Evolutionary conservation across 192 early-diverging fungal genomes (phyloP), one percentile per base, ranked within the genome.

Genomic region (Paraglomus occultum): DNA sequence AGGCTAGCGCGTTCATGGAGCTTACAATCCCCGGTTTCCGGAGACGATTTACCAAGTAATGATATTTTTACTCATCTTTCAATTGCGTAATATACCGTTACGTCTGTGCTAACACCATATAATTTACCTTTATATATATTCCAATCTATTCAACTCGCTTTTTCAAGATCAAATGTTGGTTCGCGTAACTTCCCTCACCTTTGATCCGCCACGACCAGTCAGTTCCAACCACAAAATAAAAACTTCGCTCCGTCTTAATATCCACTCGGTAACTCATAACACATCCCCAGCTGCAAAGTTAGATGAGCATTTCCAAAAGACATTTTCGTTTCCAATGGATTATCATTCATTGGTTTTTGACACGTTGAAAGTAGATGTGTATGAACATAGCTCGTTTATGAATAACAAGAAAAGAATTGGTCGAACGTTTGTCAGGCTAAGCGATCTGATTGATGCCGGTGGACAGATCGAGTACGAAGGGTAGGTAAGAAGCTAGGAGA

Each of bases 311-410:
- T 52, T 39, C 15, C 17, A 51, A 14, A 66, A 51, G 18, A 39
- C 18, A 10, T 51, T 66, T 51, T 38, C 39, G 18, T 66, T 66
- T 52, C 64, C 64, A 43, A 51, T 66, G 38, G 49, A 66, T 66
- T 66, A 66, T 66, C 64, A 66, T 51, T 66, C 64, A 15, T 66
- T 51, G 15, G 23, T 51, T 2, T 66, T 66, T 66, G 49, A 66
- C 17, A 38, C 64, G 6, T 51, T 66, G 20, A 66, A 66, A 66
- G 31, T 66, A 20, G 64, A 51, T 51, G 17, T 66, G 49, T 66
- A 66, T 51, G 64, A 51, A 15, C 31, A 66, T 8, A 50, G 48
- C 0, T 47, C 18, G 46, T 66, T 66, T 20, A 51, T 51, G 15
- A 38, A 66, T 52, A 39, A 22, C 5, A 66, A 66, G n/a, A 66